Base-by-base conservation (phyloP, 257 asterid genomes). In the Solanum commersonii region DNA sequence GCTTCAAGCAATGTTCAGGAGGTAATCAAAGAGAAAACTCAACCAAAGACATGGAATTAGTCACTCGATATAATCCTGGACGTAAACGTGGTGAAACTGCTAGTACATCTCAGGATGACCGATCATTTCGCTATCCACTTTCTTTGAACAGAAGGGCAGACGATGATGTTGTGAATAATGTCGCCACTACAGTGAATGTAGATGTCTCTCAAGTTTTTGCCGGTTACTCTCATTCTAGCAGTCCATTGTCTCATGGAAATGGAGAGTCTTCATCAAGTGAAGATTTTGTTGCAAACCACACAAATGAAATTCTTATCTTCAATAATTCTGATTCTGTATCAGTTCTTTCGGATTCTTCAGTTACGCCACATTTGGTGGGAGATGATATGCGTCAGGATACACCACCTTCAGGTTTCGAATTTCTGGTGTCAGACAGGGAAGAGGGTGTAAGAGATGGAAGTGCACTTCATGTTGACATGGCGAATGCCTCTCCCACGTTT, bases 361-460 rank as follows among this genome's bases (percentile, higher is more conserved):
- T 84, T 29, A 93, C 90, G 78, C 87, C 74, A 40, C 91, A 86
- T 86, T 71, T 88, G 42, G 88, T 33, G 33, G 92, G 94, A 88
- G 90, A 89, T 78, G 93, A 91, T 87, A 78, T 78, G 72, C 73
- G 84, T 67, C 91, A 65, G 56, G 97, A 91, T 87, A 87, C 37
- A 79, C 76, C 91, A 76, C 89, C 96, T 91, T 87, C 94, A 59
- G 92, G 90, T 89, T 67, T 91, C 63, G n/a, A 93, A 83, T 89
- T 93, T 78, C 86, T 88, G 67, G 92, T 91, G 83, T 90, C 96
- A 16, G 98, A 94, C 90, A 92, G 94, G 90, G 99, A 93, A 82
- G 94, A 89, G 85, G 89, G 25, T 85, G 88, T 88, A 76, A 91
- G 94, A 89, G 93, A 91, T 83, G 92, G 91, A 67, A 91, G 91